Conservation (phyloP, 2,329 filamentous ascomycete genomes). For the Stagonosporopsis rhizophila region DNA sequence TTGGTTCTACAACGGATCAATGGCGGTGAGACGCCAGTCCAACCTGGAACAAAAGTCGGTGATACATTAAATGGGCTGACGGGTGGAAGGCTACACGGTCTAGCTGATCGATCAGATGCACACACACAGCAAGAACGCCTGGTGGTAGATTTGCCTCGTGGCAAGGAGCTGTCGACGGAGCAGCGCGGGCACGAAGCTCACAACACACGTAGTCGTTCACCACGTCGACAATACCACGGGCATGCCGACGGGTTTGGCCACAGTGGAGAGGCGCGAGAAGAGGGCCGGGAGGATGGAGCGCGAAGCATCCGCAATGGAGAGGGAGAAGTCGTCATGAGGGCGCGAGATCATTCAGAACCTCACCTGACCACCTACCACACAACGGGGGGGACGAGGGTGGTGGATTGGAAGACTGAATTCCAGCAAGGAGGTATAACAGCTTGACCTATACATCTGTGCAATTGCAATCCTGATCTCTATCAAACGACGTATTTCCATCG, state of each 20-base stretch:
- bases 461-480: not conserved
- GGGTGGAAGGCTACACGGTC: slow-evolving; percentile 25
- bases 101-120: slow-evolving; percentile 15
- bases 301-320: not conserved
- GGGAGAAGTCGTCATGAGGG: not conserved
- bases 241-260: slow-evolving; percentile 8
- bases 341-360: slow-evolving; percentile 1
- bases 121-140: slow-evolving; percentile 4
- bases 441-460: slow-evolving; percentile 1
- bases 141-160: slow-evolving; percentile 12
- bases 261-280: slow-evolving; percentile 7
- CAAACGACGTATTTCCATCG: not conserved
- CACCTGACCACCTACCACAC: not conserved
- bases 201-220: slow-evolving; percentile 14
- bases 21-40: slow-evolving; percentile 31
- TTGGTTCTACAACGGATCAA: slow-evolving; percentile 48
- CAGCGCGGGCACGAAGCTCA: not conserved
- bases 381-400: not conserved
- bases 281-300: slow-evolving; percentile 1
- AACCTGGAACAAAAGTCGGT: slow-evolving; percentile 27
- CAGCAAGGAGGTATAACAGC: slow-evolving; percentile 7
- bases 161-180: not conserved
- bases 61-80: slow-evolving; percentile 29
- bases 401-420: slow-evolving; percentile 12
- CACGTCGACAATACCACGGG: slow-evolving; percentile 13